Percentiles rank a stretch among this genome's conserved stretches.
Evolutionary conservation across 2,329 filamentous ascomycete species (phyloP).

Genomic region (Paecilomyces sp.): DNA sequence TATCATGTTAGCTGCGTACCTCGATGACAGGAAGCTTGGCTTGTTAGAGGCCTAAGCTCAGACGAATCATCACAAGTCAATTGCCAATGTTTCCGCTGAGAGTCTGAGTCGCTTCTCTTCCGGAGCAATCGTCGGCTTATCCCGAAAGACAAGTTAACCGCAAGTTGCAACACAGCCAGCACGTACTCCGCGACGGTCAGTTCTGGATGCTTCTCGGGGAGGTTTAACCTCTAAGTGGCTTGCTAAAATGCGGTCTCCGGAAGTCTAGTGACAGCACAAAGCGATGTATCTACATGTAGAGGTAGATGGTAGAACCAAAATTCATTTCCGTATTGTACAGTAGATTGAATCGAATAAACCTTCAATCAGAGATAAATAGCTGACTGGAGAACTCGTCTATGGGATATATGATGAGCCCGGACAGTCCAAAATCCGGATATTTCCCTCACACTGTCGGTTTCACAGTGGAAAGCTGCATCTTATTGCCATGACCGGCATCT

Average conservation of each 20-base stretch:
- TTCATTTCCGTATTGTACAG: background rate
- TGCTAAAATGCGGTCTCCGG: background rate
- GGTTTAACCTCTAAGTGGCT: background rate
- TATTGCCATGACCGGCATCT: conserved; percentile 4
- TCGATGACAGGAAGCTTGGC: background rate
- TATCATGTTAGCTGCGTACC: background rate
- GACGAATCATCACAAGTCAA: background rate
- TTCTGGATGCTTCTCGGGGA: too few species aligned
- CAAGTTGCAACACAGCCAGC: too few species aligned
- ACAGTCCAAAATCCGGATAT: background rate
- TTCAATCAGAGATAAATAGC: background rate
- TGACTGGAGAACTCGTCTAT: background rate
- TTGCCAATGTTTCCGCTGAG: background rate
- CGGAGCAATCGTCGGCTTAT: too few species aligned
- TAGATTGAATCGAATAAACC: background rate
- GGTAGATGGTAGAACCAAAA: background rate
- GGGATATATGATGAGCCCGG: background rate
- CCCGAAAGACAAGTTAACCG: too few species aligned
- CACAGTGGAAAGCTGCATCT: background rate
- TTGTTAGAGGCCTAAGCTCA: background rate
- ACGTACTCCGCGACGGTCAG: too few species aligned
- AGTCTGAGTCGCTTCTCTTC: background rate
- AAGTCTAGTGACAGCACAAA: background rate
- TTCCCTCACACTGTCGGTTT: conserved; percentile 1
- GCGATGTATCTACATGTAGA: background rate